A percentile compares a stretch with the other conserved stretches of the same genome.
Evolutionary conservation across 2,329 filamentous ascomycete genomes (phyloP).

Genomic region (Ceratocystiopsis sp.): DNA sequence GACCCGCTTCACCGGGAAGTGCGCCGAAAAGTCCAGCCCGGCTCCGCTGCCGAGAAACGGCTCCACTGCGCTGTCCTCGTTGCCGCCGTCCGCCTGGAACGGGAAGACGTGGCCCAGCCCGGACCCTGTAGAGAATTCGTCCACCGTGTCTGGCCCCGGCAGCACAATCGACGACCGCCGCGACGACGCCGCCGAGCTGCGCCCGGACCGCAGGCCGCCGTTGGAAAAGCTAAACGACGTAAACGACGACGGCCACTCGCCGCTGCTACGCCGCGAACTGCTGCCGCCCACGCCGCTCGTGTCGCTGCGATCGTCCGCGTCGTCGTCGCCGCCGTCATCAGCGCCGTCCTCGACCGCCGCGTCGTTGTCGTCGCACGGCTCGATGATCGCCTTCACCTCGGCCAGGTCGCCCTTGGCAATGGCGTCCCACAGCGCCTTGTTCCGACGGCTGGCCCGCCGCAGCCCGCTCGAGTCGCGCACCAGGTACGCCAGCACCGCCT

Average conservation of each 20-base stretch:
- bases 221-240: slow-evolving; percentile 27
- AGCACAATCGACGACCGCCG: slow-evolving; percentile 23
- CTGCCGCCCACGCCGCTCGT: background rate
- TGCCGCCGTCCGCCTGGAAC: slow-evolving; percentile 37
- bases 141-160: slow-evolving; percentile 29
- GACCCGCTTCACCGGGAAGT: slow-evolving; percentile 30
- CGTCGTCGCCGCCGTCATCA: slow-evolving; percentile 12
- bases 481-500: slow-evolving; percentile 83
- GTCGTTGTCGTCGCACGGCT: slow-evolving; percentile 45
- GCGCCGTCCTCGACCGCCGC: slow-evolving; percentile 27
- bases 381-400: slow-evolving; percentile 62
- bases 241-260: slow-evolving; percentile 26
- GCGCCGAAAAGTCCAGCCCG: slow-evolving; percentile 11
- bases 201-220: slow-evolving; percentile 11
- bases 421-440: slow-evolving; percentile 77
- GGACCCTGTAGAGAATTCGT: slow-evolving; percentile 36
- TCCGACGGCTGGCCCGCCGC: slow-evolving; percentile 69
- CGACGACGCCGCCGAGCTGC: slow-evolving; percentile 16
- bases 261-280: slow-evolving; percentile 16
- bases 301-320: slow-evolving; percentile 9
- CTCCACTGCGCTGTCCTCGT: slow-evolving; percentile 11
- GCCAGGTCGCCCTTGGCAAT: slow-evolving; percentile 59
- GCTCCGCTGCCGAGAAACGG: slow-evolving; percentile 7
- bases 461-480: slow-evolving; percentile 66
- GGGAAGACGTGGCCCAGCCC: slow-evolving; percentile 77